Evolutionary conservation across 2,329 filamentous ascomycete genomes (phyloP).

Genomic region (Hypoxylon sp.): DNA sequence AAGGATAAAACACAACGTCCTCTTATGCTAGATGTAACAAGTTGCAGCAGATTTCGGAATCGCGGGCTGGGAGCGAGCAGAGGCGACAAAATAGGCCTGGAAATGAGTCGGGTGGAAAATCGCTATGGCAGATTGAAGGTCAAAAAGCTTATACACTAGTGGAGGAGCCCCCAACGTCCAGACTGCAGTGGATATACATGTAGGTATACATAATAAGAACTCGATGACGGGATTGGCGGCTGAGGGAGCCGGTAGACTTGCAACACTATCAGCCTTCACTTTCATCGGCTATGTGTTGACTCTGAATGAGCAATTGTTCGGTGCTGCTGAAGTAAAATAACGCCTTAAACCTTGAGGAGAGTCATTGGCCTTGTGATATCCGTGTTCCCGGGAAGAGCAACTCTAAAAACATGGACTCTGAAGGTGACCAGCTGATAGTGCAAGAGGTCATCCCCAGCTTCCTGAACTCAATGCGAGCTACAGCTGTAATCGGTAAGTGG

Average conservation of each 20-base stretch:
- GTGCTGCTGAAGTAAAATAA: not conserved
- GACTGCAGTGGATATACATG: conserved; percentile 19
- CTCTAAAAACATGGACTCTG: conserved; percentile 14
- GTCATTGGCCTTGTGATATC: conserved; percentile 10
- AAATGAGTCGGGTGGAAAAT: conserved; percentile 17
- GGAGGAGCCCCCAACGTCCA: conserved; percentile 23
- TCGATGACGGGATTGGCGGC: conserved; percentile 27
- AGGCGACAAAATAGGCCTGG: not conserved
- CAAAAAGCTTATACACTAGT: conserved; percentile 27
- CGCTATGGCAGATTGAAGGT: conserved; percentile 15
- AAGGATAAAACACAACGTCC: not conserved
- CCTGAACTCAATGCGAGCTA: conserved; percentile 6
- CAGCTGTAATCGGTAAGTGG: conserved; percentile 37
- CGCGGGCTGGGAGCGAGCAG: not conserved
- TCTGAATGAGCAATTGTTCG: conserved; percentile 12
- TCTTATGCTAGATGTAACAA: conserved; percentile 6
- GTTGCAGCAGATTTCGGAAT: not conserved
- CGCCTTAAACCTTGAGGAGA: not conserved
- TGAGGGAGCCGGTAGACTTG: conserved; percentile 20
- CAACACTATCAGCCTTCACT: conserved; percentile 29
- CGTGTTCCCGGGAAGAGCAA: not conserved
- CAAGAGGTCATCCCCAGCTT: conserved; percentile 33
- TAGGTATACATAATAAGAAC: conserved; percentile 23
- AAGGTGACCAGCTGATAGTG: conserved; percentile 33
- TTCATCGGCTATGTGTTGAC: conserved; percentile 19